These are phyloP conservation scores for Globisporangium acanthophoron DNA, from an alignment of 352 stramenopile species.

Conservation along the genomic window DNA sequence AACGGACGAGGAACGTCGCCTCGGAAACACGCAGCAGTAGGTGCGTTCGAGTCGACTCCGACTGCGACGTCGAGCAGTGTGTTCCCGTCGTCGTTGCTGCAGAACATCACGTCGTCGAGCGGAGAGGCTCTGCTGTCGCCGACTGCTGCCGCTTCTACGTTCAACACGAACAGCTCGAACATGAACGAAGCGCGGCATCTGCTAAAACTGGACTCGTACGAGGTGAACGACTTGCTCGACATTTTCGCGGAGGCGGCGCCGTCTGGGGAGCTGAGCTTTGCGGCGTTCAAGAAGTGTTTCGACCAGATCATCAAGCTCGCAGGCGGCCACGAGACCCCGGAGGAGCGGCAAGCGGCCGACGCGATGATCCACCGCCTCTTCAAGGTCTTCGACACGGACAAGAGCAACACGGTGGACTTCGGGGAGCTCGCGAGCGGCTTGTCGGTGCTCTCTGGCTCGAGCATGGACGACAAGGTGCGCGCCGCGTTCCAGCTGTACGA, in stretches of 20 bases:
- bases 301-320: slow-evolving; percentile 83
- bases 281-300: slow-evolving; percentile 85
- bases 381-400: slow-evolving; percentile 77
- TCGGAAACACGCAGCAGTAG: neutral
- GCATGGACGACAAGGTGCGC: slow-evolving; percentile 83
- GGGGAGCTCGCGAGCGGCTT: slow-evolving; percentile 80
- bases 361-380: slow-evolving; percentile 81
- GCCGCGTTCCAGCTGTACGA: slow-evolving; percentile 86
- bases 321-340: slow-evolving; percentile 52
- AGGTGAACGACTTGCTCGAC: slow-evolving; percentile 85
- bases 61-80: slow-evolving; percentile 4
- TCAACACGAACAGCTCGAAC: slow-evolving; percentile 69
- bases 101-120: slow-evolving; percentile 28
- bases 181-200: slow-evolving; percentile 74
- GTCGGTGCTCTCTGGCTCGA: slow-evolving; percentile 78
- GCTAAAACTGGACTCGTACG: slow-evolving; percentile 81
- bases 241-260: slow-evolving; percentile 83
- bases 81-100: slow-evolving; percentile 39
- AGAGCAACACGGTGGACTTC: slow-evolving; percentile 85
- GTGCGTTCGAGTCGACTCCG: neutral
- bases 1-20: slow-evolving; percentile 3
- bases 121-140: slow-evolving; percentile 40
- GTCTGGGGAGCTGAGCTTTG: slow-evolving; percentile 70
- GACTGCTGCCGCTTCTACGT: slow-evolving; percentile 30
- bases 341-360: slow-evolving; percentile 75